Conservation (phyloP, 192 early-diverging fungal species). For the Dissophora globulifera region DNA sequence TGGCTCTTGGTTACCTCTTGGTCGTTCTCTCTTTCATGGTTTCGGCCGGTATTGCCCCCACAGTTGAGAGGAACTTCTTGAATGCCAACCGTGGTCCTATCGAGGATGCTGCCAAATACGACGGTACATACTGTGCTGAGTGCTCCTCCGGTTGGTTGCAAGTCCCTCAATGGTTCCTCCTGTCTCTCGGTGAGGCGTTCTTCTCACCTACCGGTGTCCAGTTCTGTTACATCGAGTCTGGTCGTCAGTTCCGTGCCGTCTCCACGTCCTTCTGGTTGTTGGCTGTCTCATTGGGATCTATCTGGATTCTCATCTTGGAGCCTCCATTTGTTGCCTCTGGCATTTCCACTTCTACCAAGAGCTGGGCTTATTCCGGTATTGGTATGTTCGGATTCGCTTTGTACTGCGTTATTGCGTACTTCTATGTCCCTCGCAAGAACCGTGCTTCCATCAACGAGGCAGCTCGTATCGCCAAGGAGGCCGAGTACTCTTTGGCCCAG, state of each 20-base stretch:
- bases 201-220: constrained; percentile 71
- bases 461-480: constrained; percentile 44
- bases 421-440: constrained; percentile 35
- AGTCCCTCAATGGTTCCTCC: constrained; percentile 63
- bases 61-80: constrained; percentile 26
- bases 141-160: constrained; percentile 54
- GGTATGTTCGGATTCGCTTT: constrained; percentile 48
- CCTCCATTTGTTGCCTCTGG: constrained; percentile 17
- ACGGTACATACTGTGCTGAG: constrained; percentile 35
- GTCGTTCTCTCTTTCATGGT: constrained; percentile 59
- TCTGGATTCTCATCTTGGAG: constrained; percentile 43
- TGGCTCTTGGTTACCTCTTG: constrained; percentile 65
- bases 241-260: constrained; percentile 66
- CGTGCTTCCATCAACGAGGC: constrained; percentile 51
- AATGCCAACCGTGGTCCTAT: constrained; percentile 1
- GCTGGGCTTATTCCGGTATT: constrained; percentile 46
- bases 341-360: constrained; percentile 10
- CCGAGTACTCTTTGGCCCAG: constrained; percentile 25
- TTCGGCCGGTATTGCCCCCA: constrained; percentile 32
- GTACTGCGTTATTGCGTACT: constrained; percentile 33
- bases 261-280: constrained; percentile 69
- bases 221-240: constrained; percentile 73
- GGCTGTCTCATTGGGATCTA: constrained; percentile 56
- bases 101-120: constrained; percentile 6
- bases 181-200: constrained; percentile 67